phyloP scores from a whole-genome alignment of 331 rosid genomes.

The Dryas integrifolia region DNA sequence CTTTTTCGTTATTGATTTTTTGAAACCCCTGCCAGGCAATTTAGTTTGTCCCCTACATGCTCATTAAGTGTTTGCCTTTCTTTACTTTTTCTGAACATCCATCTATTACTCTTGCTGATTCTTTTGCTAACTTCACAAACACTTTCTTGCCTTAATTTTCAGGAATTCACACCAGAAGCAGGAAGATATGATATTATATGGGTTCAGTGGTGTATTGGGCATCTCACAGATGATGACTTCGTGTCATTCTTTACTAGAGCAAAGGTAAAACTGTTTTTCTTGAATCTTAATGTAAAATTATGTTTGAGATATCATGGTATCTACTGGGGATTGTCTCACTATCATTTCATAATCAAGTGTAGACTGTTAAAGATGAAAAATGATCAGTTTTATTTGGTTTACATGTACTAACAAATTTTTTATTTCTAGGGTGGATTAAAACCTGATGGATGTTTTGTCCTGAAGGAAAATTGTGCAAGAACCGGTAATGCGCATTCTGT shows the following conservation, averaged over 20 bases:
- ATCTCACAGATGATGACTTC: constrained; percentile 91
- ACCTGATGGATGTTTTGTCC: constrained; percentile 74
- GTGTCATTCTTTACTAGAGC: constrained; percentile 81
- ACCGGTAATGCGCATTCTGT: constrained; percentile 46
- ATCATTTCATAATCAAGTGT: neutral
- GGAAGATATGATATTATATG: constrained; percentile 93
- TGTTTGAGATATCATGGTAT: neutral
- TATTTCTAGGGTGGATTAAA: constrained; percentile 71
- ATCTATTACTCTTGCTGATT: neutral
- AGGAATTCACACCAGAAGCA: constrained; percentile 84
- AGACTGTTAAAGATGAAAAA: neutral
- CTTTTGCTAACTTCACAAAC: constrained; percentile 11
- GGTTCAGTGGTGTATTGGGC: constrained; percentile 98
- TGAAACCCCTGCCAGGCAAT: neutral
- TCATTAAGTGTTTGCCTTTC: neutral
- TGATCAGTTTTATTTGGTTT: neutral
- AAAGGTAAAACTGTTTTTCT: constrained; percentile 48
- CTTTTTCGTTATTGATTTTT: neutral
- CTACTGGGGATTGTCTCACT: neutral
- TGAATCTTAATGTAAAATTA: neutral
- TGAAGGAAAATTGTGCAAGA: constrained; percentile 91
- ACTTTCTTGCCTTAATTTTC: constrained; percentile 26
- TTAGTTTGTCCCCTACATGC: neutral
- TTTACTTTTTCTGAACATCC: neutral
- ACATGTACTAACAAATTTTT: constrained; percentile 23